These are phyloP conservation scores for Claviceps purpurea DNA, from an alignment of 2,329 filamentous ascomycete species.

Conservation along the genomic window DNA sequence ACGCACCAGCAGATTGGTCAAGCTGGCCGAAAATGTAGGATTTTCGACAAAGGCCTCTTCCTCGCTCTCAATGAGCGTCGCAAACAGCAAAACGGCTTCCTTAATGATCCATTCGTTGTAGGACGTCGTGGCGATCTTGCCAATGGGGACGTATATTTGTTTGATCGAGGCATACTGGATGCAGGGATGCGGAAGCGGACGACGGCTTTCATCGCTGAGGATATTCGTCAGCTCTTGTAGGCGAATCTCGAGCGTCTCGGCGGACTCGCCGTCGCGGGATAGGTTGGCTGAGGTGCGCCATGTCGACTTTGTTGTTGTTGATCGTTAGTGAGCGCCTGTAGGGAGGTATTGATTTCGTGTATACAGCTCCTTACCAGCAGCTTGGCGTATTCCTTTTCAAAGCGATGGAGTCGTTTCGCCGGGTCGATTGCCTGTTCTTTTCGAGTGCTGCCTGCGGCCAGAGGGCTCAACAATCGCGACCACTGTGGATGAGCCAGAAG, in stretches of 20 bases:
- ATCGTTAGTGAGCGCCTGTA: not conserved
- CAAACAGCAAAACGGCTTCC: conserved; percentile 76
- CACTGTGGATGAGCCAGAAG: conserved; percentile 30
- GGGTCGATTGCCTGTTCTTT: conserved; percentile 51
- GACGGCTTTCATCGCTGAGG: conserved; percentile 77
- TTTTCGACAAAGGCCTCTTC: conserved; percentile 91
- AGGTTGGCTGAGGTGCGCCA: conserved; percentile 51
- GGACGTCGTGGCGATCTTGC: conserved; percentile 75
- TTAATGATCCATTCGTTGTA: conserved; percentile 77
- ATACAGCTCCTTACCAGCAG: conserved; percentile 36
- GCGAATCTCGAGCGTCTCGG: conserved; percentile 47
- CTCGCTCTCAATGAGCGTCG: conserved; percentile 86
- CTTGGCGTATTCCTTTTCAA: conserved; percentile 52
- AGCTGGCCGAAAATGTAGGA: conserved; percentile 66
- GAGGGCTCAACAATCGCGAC: conserved; percentile 53
- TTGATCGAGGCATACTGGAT: conserved; percentile 75
- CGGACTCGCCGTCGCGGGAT: conserved; percentile 44
- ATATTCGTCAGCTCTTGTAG: conserved; percentile 55
- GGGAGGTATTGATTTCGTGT: not conserved
- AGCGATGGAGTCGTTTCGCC: conserved; percentile 49
- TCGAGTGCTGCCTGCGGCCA: conserved; percentile 40
- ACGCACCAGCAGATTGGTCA: conserved; percentile 74
- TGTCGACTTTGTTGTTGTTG: conserved; percentile 24
- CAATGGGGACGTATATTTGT: conserved; percentile 79
- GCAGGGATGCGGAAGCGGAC: conserved; percentile 81